Evolutionary conservation across 306 rosid genomes (phyloP).

Genomic region (Pueraria montana): DNA sequence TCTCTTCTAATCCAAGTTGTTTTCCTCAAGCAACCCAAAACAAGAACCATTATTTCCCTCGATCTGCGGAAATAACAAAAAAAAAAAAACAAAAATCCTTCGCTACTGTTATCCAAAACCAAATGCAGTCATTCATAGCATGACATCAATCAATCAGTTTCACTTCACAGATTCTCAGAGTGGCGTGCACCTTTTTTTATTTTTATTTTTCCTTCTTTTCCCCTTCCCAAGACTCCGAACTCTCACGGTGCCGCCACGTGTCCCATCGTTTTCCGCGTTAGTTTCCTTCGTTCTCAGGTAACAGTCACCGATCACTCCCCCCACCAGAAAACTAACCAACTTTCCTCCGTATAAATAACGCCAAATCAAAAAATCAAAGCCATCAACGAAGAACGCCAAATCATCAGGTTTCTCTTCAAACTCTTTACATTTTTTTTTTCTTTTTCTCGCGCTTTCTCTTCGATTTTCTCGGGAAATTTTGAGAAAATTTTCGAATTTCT

Average conservation of each 20-base stretch:
- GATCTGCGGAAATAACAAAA: not conserved
- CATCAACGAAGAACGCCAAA: too few relatives aligned
- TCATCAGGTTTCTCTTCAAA: not conserved
- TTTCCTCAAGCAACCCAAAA: not conserved
- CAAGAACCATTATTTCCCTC: not conserved
- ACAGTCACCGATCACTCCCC: not conserved
- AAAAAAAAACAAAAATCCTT: not conserved
- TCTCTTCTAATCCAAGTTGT: not conserved
- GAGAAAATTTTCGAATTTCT: not conserved
- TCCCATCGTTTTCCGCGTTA: not conserved
- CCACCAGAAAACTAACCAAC: not conserved
- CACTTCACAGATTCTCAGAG: not conserved
- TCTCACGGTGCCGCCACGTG: not conserved
- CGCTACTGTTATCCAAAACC: not conserved
- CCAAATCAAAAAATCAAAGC: not conserved
- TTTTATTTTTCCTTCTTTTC: not conserved
- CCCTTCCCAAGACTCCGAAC: not conserved
- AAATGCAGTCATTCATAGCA: not conserved
- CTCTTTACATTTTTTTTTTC: too few relatives aligned
- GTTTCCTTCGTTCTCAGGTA: slow-evolving; percentile 7
- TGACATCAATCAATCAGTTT: not conserved
- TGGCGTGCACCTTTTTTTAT: slow-evolving; percentile 1
- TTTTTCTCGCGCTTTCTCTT: slow-evolving; percentile 36
- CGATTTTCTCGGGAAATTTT: slow-evolving; percentile 45
- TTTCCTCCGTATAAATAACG: not conserved